Evolutionary conservation across 1,284 basidiomycete species (phyloP).

Genomic region (Tylopilus orsonianus): DNA sequence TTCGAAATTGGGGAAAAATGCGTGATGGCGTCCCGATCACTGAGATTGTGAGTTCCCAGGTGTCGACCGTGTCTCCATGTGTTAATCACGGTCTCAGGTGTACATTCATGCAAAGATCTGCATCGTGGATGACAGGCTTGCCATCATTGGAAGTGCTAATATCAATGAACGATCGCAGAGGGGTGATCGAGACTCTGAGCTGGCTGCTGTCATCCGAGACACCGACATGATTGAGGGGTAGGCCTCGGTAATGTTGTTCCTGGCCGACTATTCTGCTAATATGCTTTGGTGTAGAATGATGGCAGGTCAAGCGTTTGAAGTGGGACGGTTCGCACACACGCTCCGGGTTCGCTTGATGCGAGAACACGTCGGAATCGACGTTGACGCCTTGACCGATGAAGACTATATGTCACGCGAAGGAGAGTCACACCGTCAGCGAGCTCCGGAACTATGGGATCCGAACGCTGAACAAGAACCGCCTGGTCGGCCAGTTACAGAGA

Average conservation of each 20-base stretch:
- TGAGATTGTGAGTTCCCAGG: conserved; percentile 63
- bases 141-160: conserved; percentile 99
- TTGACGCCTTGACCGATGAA: conserved; percentile 85
- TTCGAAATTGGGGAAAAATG: conserved; percentile 94
- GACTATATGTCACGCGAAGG: conserved; percentile 63
- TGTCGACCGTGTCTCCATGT: background rate
- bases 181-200: conserved; percentile 95
- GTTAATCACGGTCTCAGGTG: conserved; percentile 48
- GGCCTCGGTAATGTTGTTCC: conserved; percentile 22
- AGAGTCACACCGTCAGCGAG: conserved; percentile 51
- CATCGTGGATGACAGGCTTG: conserved; percentile 94
- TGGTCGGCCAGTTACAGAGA: conserved; percentile 42
- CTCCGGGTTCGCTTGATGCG: conserved; percentile 93
- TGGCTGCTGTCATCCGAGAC: conserved; percentile 91
- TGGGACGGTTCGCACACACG: conserved; percentile 95
- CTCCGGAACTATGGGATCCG: conserved; percentile 76
- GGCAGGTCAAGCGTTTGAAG: conserved; percentile 93
- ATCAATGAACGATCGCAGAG: conserved; percentile 97
- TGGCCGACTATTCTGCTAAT: conserved; percentile 1
- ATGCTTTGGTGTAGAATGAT: conserved; percentile 61
- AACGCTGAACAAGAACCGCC: conserved; percentile 68
- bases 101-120: conserved; percentile 85
- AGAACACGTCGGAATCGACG: conserved; percentile 94
- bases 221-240: conserved; percentile 95
- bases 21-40: conserved; percentile 84